Base-by-base conservation (phyloP, 192 early-diverging fungal genomes). In the Backusella parvicylindrica region DNA sequence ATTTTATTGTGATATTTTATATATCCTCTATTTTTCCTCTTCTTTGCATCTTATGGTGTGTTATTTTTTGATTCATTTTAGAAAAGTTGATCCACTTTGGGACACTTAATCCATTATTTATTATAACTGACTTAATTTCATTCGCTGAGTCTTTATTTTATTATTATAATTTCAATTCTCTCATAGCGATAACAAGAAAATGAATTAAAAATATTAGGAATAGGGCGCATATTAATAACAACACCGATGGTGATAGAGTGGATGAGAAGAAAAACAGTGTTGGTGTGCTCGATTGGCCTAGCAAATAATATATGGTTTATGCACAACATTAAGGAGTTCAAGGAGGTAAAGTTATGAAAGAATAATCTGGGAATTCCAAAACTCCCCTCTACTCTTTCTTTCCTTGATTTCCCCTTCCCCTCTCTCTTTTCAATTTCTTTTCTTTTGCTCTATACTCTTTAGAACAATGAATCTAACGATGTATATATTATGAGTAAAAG, bases 281-380 rank as follows among this genome's bases (percentile, higher is more conserved):
- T 26, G 47, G n/a, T 6, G 21, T 47, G 18, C n/a, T 23, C 6
- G 50, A 56, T 56, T 16, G 50, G 15, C 23, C 50, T n/a, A 50
- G 49, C 8, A 56, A 56, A 2, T 56, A 21, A 26, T 56, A 56
- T 21, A 56, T 21, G n/a, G 43, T 26, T 56, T 21, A 56, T 56
- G 50, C 21, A 56, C 50, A 56, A 56, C 23, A 56, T 56, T 26
- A 56, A 26, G 50, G 50, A 26, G 50, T 21, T 56, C 23, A 56
- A 56, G 50, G 50, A 56, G 50, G 50, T 26, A 56, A 26, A 21
- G 43, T 47, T 47, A n/a, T 47, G 43, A 47, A 47, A 47, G 50
- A 56, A 56, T 56, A 56, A 56, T 56, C 50, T 56, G 50, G 50
- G 50, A 56, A 56, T 56, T 56, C 50, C 50, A 56, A 56, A 56